These are phyloP conservation scores for Bipolaris gigantea DNA, from an alignment of 2,329 filamentous ascomycete species.

Conservation along the genomic window DNA sequence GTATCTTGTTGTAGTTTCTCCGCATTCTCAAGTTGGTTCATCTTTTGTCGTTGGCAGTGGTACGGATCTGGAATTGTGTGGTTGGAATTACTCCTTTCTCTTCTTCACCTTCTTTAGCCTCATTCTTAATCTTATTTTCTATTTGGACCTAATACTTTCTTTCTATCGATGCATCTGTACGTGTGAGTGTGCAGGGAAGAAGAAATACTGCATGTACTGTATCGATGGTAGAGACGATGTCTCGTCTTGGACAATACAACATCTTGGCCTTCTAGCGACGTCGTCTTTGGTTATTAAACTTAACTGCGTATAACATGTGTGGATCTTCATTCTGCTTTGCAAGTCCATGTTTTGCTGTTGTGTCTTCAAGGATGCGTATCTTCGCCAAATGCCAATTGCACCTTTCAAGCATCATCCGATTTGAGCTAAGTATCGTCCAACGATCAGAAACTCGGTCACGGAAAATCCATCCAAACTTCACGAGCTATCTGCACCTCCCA, in stretches of 20 bases:
- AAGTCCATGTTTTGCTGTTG: not conserved
- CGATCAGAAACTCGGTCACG: constrained; percentile 39
- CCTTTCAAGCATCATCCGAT: constrained; percentile 35
- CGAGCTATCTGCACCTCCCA: constrained; percentile 29
- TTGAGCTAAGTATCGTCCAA: constrained; percentile 47
- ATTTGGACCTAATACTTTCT: not conserved
- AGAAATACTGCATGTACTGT: not conserved
- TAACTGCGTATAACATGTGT: not conserved
- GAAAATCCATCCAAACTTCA: constrained; percentile 43
- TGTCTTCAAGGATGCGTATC: not conserved
- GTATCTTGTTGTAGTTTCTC: not conserved
- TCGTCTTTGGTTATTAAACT: not conserved
- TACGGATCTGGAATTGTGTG: not conserved
- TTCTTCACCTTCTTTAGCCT: not conserved
- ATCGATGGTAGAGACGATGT: not conserved
- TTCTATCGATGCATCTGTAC: not conserved
- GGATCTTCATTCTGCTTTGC: not conserved
- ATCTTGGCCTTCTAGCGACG: not conserved
- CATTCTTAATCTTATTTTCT: not conserved
- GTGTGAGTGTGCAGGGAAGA: not conserved
- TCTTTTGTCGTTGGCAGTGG: not conserved
- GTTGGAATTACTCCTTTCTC: not conserved
- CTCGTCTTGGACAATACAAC: not conserved
- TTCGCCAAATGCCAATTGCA: constrained; percentile 30
- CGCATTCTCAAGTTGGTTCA: not conserved